Evolutionary conservation across 2,329 filamentous ascomycete genomes (phyloP), one percentile per base, ranked within the genome.

Genomic region (Fusarium pilosicola): DNA sequence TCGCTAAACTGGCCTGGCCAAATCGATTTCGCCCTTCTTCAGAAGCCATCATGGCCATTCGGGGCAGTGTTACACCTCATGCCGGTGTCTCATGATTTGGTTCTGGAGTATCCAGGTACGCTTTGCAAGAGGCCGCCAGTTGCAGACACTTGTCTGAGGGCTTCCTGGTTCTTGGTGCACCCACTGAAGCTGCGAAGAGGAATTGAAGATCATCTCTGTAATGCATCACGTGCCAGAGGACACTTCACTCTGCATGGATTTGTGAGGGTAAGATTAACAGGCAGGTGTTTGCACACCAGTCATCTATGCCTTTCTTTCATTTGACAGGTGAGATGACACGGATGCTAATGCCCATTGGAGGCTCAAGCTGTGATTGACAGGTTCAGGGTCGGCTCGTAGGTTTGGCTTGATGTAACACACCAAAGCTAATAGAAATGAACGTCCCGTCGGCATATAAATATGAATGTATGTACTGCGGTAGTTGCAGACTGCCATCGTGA

Each of bases 391-490:
- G 56, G 54, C 42, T 60, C 34, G 55, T 34, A 46, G 39, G 28
- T 22, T 24, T 44, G 38, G 45, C 59, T 61, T 38, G 32, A 69
- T 73, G 70, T 54, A 70, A 73, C 64, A 48, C 52, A 38, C 44
- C 39, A 62, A 34, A 62, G 45, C 20, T 24, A 48, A 26, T 38
- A 30, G 55, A 32, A 20, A 18, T 60, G 24, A 49, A 24, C 41
- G n/a, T 34, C 32, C 32, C 32, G 32, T 44, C 32, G n/a, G 32
- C 39, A 32, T 28, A 46, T 38, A 11, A 28, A 28, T 22, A 20
- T 20, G 24, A 4, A 22, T 28, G 38, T 22, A 39, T 20, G n/a
- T 26, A 41, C 15, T 5, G 20, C 32, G 26, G 52, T n/a, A 42
- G 52, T 30, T 42, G 26, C 20, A 36, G 30, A 32, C 15, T 51